Evolutionary conservation across 177 flowering plant genomes (phyloP), one percentile per base, ranked within the genome.

Genomic region (Vitis hybrid): DNA sequence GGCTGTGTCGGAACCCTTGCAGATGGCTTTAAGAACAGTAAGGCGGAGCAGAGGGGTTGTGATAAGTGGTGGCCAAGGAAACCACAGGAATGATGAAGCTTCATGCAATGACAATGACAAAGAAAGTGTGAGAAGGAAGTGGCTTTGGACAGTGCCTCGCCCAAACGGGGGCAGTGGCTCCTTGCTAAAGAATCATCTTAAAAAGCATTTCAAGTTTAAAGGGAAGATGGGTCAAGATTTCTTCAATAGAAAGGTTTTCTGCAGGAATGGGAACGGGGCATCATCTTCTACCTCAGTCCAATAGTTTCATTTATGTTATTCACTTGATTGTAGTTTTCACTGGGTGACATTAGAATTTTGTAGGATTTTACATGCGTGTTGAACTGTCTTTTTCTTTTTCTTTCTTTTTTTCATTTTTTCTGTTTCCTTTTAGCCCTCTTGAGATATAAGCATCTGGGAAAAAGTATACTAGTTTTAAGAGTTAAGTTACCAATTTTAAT

Each of bases 161-260:
- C 31, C 73, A 26, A 62, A 22, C 5, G 50, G 71, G 68, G 68
- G 73, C 29, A 68, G 71, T 66, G 56, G 72, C 10, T 75, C 79
- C 16, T 67, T 68, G 20, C 59, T 79, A 54, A 79, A 70, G 71
- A 75, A 68, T 58, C 82, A 69, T 26, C 70, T 81, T 26, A 81
- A 76, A 63, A 75, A 68, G 69, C 86, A 77, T 76, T 77, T 81
- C 63, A 52, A 77, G 12, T 83, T 78, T 26, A 78, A 74, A 29
- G 75, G 77, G 52, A 78, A 70, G 69, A 29, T 55, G 12, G 72
- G 78, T 51, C 76, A 76, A 61, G 78, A 78, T 54, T 50, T 72
- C 11, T 71, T 78, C 45, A 59, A 76, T 60, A 49, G 67, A 7
- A 82, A 74, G 66, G n/a, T 72, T 58, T 77, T 73, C 56, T 61